A percentile compares a stretch with the other conserved stretches of the same genome.
phyloP scores from a whole-genome alignment of 345 rosid genomes.

The Cardiospermum halicacabum region DNA sequence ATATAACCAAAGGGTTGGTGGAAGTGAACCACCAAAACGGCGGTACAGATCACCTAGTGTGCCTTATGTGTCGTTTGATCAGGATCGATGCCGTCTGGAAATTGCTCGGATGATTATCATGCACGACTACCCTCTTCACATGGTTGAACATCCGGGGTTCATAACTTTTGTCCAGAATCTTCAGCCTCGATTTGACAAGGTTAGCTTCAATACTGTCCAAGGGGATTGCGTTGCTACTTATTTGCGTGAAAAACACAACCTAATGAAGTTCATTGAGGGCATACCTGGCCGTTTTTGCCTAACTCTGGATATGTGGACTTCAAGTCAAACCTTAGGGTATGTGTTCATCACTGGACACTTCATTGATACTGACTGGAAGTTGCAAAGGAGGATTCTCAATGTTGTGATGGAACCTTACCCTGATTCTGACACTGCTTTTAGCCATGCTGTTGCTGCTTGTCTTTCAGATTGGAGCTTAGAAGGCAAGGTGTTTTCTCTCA shows the following conservation, averaged over 20 bases:
- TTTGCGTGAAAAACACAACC: slow-evolving; percentile 70
- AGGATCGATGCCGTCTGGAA: slow-evolving; percentile 72
- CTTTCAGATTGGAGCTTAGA: slow-evolving; percentile 85
- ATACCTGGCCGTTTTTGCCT: slow-evolving; percentile 77
- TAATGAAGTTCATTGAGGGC: slow-evolving; percentile 60
- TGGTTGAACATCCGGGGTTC: slow-evolving; percentile 85
- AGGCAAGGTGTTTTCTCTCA: slow-evolving; percentile 69
- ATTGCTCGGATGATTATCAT: slow-evolving; percentile 79
- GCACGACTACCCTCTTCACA: slow-evolving; percentile 89
- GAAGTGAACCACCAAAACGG: slow-evolving; percentile 58
- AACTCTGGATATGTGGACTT: slow-evolving; percentile 70
- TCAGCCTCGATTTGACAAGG: slow-evolving; percentile 68
- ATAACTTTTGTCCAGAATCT: slow-evolving; percentile 65
- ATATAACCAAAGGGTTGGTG: slow-evolving; percentile 43
- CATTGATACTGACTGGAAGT: slow-evolving; percentile 78
- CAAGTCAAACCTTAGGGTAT: slow-evolving; percentile 61
- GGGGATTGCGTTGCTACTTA: slow-evolving; percentile 91
- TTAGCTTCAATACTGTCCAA: slow-evolving; percentile 72
- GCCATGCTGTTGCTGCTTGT: slow-evolving; percentile 79
- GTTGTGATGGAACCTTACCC: slow-evolving; percentile 88
- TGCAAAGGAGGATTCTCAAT: slow-evolving; percentile 66
- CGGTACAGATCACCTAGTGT: slow-evolving; percentile 55
- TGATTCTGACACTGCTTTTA: slow-evolving; percentile 57
- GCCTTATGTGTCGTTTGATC: slow-evolving; percentile 53
- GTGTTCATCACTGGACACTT: slow-evolving; percentile 77